phyloP scores from a whole-genome alignment of 2,329 filamentous ascomycete species.

The Talaromyces sp. region DNA sequence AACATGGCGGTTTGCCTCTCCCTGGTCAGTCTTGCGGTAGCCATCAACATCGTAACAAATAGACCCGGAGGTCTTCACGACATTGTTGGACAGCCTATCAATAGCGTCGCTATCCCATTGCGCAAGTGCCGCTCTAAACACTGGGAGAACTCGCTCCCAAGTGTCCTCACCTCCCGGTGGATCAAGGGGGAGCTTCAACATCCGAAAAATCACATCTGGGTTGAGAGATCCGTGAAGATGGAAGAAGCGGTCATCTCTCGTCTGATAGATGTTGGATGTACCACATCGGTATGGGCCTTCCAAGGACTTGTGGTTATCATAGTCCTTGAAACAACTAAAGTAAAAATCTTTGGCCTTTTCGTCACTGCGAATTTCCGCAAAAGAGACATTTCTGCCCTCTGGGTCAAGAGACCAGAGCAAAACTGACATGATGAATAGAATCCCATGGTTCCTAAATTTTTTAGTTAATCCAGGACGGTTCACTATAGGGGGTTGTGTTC shows the following conservation, averaged over 20 bases:
- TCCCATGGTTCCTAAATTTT: neutral
- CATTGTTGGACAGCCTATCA: neutral
- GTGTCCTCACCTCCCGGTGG: slow-evolving; percentile 1
- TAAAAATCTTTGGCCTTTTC: neutral
- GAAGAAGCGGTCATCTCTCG: neutral
- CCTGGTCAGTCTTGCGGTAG: slow-evolving; percentile 4
- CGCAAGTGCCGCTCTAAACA: neutral
- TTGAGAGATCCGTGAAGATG: slow-evolving; percentile 5
- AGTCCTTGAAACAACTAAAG: slow-evolving; percentile 2
- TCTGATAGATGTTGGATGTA: slow-evolving; percentile 6
- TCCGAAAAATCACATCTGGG: slow-evolving; percentile 1
- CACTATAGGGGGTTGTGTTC: neutral
- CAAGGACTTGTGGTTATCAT: slow-evolving; percentile 3
- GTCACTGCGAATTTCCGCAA: slow-evolving; percentile 4
- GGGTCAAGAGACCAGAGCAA: slow-evolving; percentile 5
- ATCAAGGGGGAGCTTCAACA: slow-evolving; percentile 2
- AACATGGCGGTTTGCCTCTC: slow-evolving; percentile 3
- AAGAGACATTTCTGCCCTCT: slow-evolving; percentile 5
- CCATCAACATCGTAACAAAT: neutral
- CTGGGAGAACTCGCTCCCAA: neutral
- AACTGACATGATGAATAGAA: slow-evolving; percentile 6
- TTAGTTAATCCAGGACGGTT: neutral
- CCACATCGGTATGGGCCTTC: slow-evolving; percentile 1
- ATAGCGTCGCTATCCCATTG: neutral
- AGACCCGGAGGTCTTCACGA: neutral